These are phyloP conservation scores for Lasiosphaeriaceae sp. DNA, from an alignment of 495 filamentous ascomycete species.

Conservation along the genomic window DNA sequence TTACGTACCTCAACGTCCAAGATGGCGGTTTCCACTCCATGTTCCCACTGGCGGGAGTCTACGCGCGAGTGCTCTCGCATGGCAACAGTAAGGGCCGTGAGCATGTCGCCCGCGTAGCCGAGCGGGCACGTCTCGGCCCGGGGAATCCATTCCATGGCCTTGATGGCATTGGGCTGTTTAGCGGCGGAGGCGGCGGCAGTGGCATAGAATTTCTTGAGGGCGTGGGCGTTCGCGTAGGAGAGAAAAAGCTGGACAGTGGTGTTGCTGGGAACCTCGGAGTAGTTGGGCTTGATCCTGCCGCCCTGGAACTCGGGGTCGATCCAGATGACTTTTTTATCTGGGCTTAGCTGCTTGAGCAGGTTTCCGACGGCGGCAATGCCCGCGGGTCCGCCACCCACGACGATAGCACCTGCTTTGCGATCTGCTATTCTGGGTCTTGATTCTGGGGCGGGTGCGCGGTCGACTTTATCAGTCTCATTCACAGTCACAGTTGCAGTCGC, in stretches of 20 bases:
- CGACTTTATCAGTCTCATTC: too few species aligned
- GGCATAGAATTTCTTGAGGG: constrained; percentile 6
- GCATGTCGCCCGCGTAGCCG: constrained; percentile 19
- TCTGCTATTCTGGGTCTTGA: too few species aligned
- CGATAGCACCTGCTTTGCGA: constrained; percentile 18
- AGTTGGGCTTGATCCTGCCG: constrained; percentile 12
- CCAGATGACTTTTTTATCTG: constrained; percentile 17
- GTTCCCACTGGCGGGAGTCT: neutral
- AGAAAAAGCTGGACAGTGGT: constrained; percentile 17
- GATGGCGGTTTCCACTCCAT: too few species aligned
- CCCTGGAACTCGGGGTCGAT: constrained; percentile 16
- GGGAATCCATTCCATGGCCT: constrained; percentile 1
- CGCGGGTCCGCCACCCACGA: constrained; percentile 23
- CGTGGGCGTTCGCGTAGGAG: constrained; percentile 11
- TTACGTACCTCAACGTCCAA: too few species aligned
- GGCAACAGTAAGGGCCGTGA: neutral
- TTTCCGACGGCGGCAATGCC: constrained; percentile 26
- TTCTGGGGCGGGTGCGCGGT: too few species aligned
- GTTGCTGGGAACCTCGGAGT: constrained; percentile 22
- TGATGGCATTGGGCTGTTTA: constrained; percentile 10
- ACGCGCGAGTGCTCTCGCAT: constrained; percentile 9
- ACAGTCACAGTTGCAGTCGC: too few species aligned
- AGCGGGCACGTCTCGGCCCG: constrained; percentile 16
- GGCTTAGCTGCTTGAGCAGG: constrained; percentile 10
- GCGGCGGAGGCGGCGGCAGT: constrained; percentile 7